Percentiles rank a stretch among this genome's conserved stretches.
These are phyloP conservation scores for Mortierella sp. DNA, from an alignment of 371 early-diverging fungal species.

Conservation along the genomic window DNA sequence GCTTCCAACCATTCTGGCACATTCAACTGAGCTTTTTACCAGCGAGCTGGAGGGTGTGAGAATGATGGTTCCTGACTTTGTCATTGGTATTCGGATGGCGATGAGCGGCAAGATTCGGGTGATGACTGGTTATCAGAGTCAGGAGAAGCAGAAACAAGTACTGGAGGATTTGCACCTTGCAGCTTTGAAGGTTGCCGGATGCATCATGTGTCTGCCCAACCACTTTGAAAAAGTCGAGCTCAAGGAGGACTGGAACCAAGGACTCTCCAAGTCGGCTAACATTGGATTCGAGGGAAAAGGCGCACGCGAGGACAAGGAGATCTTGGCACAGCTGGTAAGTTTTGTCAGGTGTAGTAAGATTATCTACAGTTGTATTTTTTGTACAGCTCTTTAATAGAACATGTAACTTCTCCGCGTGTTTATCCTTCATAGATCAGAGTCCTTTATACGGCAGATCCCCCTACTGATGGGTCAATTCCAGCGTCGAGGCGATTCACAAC, in stretches of 20 bases:
- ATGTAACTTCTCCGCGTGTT: not conserved
- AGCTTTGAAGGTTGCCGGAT: constrained; percentile 75
- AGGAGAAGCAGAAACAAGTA: constrained; percentile 59
- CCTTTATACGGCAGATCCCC: constrained; percentile 64
- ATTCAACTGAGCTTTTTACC: constrained; percentile 75
- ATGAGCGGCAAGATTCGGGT: constrained; percentile 69
- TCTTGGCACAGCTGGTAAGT: constrained; percentile 67
- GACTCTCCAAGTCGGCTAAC: constrained; percentile 63
- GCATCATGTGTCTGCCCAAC: constrained; percentile 81
- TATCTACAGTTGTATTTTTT: not conserved
- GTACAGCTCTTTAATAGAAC: too few relatives aligned
- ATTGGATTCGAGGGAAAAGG: constrained; percentile 50
- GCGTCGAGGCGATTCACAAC: constrained; percentile 61
- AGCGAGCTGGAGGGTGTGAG: constrained; percentile 79
- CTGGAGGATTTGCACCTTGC: constrained; percentile 78
- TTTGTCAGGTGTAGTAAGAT: too few relatives aligned
- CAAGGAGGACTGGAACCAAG: constrained; percentile 67
- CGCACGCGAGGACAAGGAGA: constrained; percentile 68
- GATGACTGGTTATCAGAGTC: constrained; percentile 39
- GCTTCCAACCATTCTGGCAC: constrained; percentile 76
- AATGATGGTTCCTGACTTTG: constrained; percentile 81
- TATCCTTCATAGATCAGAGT: constrained; percentile 63
- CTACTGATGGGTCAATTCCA: constrained; percentile 51
- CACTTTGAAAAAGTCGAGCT: constrained; percentile 76
- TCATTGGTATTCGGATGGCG: constrained; percentile 76